Base-by-base conservation (phyloP, 495 filamentous ascomycete genomes). In the Penicillium alfredii region DNA sequence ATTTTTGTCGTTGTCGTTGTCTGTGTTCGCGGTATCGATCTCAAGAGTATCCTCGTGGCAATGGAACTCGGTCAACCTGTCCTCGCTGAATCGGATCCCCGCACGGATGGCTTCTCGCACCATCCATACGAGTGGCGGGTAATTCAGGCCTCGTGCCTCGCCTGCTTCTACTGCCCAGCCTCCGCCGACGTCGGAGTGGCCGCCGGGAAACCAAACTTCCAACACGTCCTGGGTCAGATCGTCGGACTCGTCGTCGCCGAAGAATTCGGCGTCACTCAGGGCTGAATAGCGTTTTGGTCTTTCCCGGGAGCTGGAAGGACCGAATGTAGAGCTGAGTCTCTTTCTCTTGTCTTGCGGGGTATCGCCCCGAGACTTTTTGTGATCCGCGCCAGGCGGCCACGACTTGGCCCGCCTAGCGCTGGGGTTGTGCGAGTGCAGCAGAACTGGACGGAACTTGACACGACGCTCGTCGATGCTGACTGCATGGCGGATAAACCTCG, bases 121-220 rank as follows among this genome's bases (percentile, higher is more conserved):
- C 79, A 87, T 88, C 73, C 82, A 88, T 4, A 79, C 69, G 2
- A 86, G 61, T 4, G 83, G 81, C 4, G 76, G 67, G 43, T 88
- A 79, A 37, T 73, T 80, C 2, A 83, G 63, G 3, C 76, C 50
- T 10, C 42, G 45, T 27, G 73, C 72, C 47, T 74, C 69, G 0
- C 66, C 73, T 0, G 53, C 35, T 22, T 36, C 38, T 10, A 35
- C 20, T 16, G 30, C 28, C 20, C 36, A 61, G 30, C 57, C 64
- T 9, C 68, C 68, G 4, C 68, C 68, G 6, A 71, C 59, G 16
- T 72, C 68, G 5, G 63, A 60, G 24, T 72, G 68, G 11, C 44
- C 33, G 8, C 64, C 62, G 0, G 60, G 49, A 26, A 68, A 66
- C 62, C 60, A 68, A 7, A 66, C 47, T 20, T 68, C 63, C 24